Evolutionary conservation across 169 alveolate species (phyloP).

Genomic region (Eimeria zaria): DNA sequence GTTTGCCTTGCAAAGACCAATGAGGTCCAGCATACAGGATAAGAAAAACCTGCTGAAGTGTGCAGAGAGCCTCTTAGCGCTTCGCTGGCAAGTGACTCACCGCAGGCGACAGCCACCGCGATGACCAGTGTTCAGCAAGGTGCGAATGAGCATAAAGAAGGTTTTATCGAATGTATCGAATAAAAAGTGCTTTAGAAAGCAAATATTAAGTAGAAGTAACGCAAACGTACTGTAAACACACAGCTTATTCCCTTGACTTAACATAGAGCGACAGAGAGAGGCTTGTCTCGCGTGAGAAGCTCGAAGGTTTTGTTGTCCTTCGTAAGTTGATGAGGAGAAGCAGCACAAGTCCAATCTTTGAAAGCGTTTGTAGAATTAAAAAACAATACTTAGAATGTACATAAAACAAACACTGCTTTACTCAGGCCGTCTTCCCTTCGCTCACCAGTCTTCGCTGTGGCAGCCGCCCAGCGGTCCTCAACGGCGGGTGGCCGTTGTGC

Average conservation of each 20-base stretch:
- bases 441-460: not conserved
- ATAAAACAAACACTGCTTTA: not conserved
- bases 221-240: not conserved
- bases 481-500: slow-evolving; percentile 10
- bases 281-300: not conserved
- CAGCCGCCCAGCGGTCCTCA: slow-evolving; percentile 38
- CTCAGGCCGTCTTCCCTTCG: not conserved
- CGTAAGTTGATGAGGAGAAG: not conserved
- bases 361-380: not conserved
- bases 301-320: not conserved
- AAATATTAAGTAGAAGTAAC: not conserved
- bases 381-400: not conserved
- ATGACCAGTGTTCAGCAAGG: not conserved
- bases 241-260: not conserved
- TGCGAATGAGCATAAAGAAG: not conserved
- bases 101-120: slow-evolving; percentile 29
- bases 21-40: not conserved
- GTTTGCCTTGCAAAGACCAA: slow-evolving; percentile 1
- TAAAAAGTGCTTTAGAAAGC: not conserved
- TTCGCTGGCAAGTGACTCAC: slow-evolving; percentile 13
- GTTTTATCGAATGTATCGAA: not conserved
- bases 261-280: not conserved
- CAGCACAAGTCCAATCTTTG: not conserved
- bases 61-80: not conserved
- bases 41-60: not conserved